A percentile compares a stretch with the other conserved stretches of the same genome.
Evolutionary conservation across 768 basidiomycete species (phyloP).

Genomic region (Trametes punicea): DNA sequence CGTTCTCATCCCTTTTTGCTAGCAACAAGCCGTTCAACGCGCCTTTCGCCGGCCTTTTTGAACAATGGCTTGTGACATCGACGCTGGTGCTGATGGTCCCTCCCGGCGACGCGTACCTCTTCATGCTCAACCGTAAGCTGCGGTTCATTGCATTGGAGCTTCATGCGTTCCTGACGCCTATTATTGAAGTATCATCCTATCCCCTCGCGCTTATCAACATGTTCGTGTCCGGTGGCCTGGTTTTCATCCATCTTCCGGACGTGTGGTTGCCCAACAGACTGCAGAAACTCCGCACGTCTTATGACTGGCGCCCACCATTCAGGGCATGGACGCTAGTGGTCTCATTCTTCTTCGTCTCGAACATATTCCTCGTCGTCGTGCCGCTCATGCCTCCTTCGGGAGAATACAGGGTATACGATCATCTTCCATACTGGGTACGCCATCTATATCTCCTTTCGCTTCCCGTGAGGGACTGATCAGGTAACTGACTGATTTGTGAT

Average conservation of each 20-base stretch:
- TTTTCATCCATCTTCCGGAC: conserved; percentile 51
- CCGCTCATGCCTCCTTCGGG: conserved; percentile 60
- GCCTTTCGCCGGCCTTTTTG: conserved; percentile 59
- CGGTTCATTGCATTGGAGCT: too few relatives aligned
- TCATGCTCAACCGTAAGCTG: conserved; percentile 59
- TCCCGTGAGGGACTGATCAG: neutral
- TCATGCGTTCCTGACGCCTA: too few relatives aligned
- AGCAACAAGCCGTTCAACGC: conserved; percentile 70
- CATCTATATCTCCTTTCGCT: neutral
- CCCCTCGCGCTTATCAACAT: conserved; percentile 56
- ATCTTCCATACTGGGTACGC: conserved; percentile 64
- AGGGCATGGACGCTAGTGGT: conserved; percentile 47
- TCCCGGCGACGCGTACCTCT: conserved; percentile 71
- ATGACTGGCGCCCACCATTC: conserved; percentile 67
- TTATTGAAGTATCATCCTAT: conserved; percentile 65
- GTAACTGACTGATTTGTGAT: neutral
- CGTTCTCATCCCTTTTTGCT: conserved; percentile 63
- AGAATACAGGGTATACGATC: conserved; percentile 49
- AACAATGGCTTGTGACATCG: conserved; percentile 59
- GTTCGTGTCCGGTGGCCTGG: conserved; percentile 56
- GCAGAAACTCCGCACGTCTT: conserved; percentile 4
- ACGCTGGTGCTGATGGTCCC: conserved; percentile 54
- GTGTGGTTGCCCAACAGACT: conserved; percentile 16
- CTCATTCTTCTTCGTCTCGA: conserved; percentile 58
- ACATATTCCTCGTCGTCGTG: conserved; percentile 58